Evolutionary conservation across 1,139 yeast species (phyloP), one percentile per base, ranked within the genome.

Genomic region (Sugiyamaella paludigena): DNA sequence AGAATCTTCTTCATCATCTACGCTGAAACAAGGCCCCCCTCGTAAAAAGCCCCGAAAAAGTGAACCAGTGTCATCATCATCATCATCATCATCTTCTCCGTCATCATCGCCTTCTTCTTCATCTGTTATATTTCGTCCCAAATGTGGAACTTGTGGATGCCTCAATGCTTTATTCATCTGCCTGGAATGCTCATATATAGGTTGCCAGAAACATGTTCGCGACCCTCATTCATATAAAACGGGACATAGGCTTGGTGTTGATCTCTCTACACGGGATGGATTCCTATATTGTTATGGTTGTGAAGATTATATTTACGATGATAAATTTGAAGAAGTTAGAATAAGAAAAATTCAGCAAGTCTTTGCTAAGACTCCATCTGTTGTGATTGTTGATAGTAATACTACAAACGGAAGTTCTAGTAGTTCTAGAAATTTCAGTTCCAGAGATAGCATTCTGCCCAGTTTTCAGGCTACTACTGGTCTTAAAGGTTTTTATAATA

Each of bases 401-500:
- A 10, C 10, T 29, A 10, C 32, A 29, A 29, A 29, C 10, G n/a
- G 11, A n/a, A n/a, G n/a, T n/a, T n/a, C n/a, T n/a, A n/a, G n/a
- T n/a, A 24, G 5, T 12, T 28, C 4, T n/a, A 38, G 30, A 37
- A 8, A 16, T 15, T 13, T 7, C 19, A 24, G n/a, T 5, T 32
- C 40, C 10, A 13, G 29, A 47, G 52, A 38, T 27, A 55, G 58
- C 10, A 36, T 49, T 4, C 32, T 73, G n/a, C 94, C 95, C 2
- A 65, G 77, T 1, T 75, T 67, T 58, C 77, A 77, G 43, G 86
- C 95, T 0, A 74, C 80, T 2, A 77, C 83, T 12, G 98, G 97
- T 0, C 70, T 92, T 26, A 78, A 85, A 52, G 98, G 98, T 2
- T 80, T 92, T 59, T 83, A 89, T 48, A 92, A 92, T 65, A 80